A percentile compares a stretch with the other conserved stretches of the same genome.
Conservation (phyloP, 495 filamentous ascomycete species). For the Clohesyomyces aquaticus region DNA sequence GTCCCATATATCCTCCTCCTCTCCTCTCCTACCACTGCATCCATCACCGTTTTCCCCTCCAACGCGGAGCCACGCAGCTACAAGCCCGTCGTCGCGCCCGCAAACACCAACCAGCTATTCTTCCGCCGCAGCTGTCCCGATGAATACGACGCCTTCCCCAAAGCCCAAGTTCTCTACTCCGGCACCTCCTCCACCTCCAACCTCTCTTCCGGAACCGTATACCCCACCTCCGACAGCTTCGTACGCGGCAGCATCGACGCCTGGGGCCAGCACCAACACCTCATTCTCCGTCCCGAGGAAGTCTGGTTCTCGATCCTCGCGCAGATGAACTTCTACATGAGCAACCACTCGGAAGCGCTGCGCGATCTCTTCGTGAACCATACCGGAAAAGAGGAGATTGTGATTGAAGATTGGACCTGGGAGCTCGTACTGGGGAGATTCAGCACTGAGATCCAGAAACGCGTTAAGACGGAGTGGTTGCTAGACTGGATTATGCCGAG, state of each 20-base stretch:
- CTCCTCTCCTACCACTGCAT: neutral
- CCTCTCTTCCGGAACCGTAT: neutral
- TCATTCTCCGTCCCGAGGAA: conserved; percentile 63
- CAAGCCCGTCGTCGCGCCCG: neutral
- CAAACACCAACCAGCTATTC: neutral
- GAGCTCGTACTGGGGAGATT: conserved; percentile 47
- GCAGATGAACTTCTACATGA: conserved; percentile 59
- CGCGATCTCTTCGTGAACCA: conserved; percentile 52
- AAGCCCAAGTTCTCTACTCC: conserved; percentile 3
- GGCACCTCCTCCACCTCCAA: neutral
- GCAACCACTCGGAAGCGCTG: conserved; percentile 53
- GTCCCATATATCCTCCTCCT: no score
- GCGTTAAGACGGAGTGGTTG: conserved; percentile 13
- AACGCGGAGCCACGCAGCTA: conserved; percentile 7
- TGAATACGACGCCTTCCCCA: neutral
- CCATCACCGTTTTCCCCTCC: conserved; percentile 14
- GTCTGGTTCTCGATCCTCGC: conserved; percentile 63
- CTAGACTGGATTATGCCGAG: conserved; percentile 51
- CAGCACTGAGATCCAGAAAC: conserved; percentile 13
- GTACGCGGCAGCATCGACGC: conserved; percentile 56
- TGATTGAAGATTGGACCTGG: conserved; percentile 46
- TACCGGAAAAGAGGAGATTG: conserved; percentile 52
- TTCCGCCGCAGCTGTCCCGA: conserved; percentile 17
- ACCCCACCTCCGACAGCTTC: conserved; percentile 50
- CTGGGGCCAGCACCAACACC: conserved; percentile 59